These are phyloP conservation scores for Colletotrichum magnum DNA, from an alignment of 2,329 filamentous ascomycete genomes.

Conservation along the genomic window DNA sequence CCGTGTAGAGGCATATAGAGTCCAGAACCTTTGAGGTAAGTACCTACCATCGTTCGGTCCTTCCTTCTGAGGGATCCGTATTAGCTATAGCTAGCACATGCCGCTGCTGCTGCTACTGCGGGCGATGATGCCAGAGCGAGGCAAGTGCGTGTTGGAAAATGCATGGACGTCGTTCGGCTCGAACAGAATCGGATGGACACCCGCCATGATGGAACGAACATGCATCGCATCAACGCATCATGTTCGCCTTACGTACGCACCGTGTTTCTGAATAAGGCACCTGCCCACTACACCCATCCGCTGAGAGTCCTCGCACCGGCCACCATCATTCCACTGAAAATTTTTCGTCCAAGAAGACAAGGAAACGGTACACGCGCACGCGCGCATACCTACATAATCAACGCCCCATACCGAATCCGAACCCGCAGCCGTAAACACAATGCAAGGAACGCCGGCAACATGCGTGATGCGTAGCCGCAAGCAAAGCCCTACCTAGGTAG, in stretches of 20 bases:
- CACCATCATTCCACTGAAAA: no score
- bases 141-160: constrained; percentile 2
- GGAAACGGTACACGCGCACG: no score
- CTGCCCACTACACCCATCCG: constrained; percentile 3
- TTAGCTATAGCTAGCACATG: no score
- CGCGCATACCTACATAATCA: no score
- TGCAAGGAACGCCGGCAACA: constrained; percentile 28
- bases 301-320: no score
- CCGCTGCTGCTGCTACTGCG: not conserved
- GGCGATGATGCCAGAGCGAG: constrained; percentile 30
- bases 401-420: not conserved
- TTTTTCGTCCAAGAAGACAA: no score
- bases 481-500: not conserved
- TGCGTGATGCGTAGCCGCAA: constrained; percentile 1
- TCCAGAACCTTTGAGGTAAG: no score
- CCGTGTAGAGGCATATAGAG: not conserved
- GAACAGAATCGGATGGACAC: constrained; percentile 13
- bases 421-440: constrained; percentile 26
- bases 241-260: constrained; percentile 33
- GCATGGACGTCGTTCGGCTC: not conserved
- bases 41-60: no score
- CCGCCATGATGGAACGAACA: constrained; percentile 34
- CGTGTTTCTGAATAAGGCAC: constrained; percentile 31
- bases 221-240: constrained; percentile 22
- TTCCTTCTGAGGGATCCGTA: no score